Evolutionary conservation across 2,329 filamentous ascomycete genomes (phyloP).

Genomic region (Cordyceps cateniannulata): DNA sequence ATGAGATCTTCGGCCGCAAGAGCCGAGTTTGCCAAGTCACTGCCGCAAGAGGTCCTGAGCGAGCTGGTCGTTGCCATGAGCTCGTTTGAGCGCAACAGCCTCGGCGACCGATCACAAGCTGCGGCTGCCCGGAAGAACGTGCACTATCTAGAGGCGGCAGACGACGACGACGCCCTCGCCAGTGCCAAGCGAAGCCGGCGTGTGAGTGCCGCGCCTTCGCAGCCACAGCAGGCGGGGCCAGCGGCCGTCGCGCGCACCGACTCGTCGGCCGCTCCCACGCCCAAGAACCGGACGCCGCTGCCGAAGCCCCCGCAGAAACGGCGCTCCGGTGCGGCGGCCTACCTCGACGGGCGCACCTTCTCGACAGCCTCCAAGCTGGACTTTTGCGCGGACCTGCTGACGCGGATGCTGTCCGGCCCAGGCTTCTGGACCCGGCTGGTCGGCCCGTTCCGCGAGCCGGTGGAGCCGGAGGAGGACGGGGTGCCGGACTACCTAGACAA

Average conservation of each 20-base stretch:
- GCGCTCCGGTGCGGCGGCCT: conserved; percentile 27
- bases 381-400: conserved; percentile 52
- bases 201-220: conserved; percentile 19
- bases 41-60: conserved; percentile 56
- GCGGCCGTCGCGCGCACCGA: conserved; percentile 12
- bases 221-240: not conserved
- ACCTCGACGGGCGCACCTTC: conserved; percentile 26
- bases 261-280: conserved; percentile 17
- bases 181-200: conserved; percentile 37
- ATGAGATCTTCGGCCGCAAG: conserved; percentile 51
- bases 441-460: conserved; percentile 54
- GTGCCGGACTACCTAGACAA: conserved; percentile 57
- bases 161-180: conserved; percentile 31
- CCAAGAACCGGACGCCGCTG: conserved; percentile 21
- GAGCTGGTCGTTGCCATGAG: conserved; percentile 59
- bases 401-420: conserved; percentile 55
- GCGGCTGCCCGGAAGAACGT: conserved; percentile 37
- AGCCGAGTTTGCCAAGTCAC: conserved; percentile 51
- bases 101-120: conserved; percentile 23
- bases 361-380: conserved; percentile 41
- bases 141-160: conserved; percentile 40
- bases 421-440: conserved; percentile 63
- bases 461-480: conserved; percentile 49
- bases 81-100: conserved; percentile 38
- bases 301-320: conserved; percentile 31